A percentile compares a stretch with the other conserved stretches of the same genome.
Evolutionary conservation across 768 basidiomycete species (phyloP).

Genomic region (Trametes maxima): DNA sequence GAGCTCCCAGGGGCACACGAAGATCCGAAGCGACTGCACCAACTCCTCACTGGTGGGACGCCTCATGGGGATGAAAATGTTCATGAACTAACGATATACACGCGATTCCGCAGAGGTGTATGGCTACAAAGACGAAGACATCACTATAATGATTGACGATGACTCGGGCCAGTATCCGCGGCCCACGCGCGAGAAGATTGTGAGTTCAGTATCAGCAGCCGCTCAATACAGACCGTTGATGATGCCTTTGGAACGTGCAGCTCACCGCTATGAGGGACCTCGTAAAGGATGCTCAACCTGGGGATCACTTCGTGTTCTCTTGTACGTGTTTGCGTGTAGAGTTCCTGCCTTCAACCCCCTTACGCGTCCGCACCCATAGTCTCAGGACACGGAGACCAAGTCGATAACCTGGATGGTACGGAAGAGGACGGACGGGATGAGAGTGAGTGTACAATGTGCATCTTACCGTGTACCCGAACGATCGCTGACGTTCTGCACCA

Average conservation of each 20-base stretch:
- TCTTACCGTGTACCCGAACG: background rate
- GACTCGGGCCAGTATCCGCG: slow-evolving; percentile 33
- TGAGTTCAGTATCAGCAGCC: slow-evolving; percentile 28
- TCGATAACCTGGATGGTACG: slow-evolving; percentile 42
- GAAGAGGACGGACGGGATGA: slow-evolving; percentile 59
- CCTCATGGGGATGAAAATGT: background rate
- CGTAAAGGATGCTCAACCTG: slow-evolving; percentile 44
- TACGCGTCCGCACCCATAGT: slow-evolving; percentile 32
- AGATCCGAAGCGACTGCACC: slow-evolving; percentile 39
- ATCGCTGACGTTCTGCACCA: background rate
- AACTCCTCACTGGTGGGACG: slow-evolving; percentile 40
- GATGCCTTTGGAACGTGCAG: slow-evolving; percentile 32
- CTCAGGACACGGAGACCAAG: slow-evolving; percentile 54
- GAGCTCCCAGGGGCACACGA: slow-evolving; percentile 41
- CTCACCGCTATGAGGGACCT: slow-evolving; percentile 45
- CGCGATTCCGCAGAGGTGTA: slow-evolving; percentile 35
- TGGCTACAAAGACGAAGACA: slow-evolving; percentile 41
- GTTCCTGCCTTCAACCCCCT: background rate
- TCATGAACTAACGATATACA: background rate
- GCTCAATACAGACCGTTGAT: background rate
- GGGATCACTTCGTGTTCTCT: slow-evolving; percentile 60
- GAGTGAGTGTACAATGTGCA: slow-evolving; percentile 37
- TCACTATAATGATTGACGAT: slow-evolving; percentile 48
- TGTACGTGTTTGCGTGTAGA: slow-evolving; percentile 39
- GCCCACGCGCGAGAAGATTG: slow-evolving; percentile 51